phyloP scores from a whole-genome alignment of 305 asterid species.

The Rubia tinctorum region DNA sequence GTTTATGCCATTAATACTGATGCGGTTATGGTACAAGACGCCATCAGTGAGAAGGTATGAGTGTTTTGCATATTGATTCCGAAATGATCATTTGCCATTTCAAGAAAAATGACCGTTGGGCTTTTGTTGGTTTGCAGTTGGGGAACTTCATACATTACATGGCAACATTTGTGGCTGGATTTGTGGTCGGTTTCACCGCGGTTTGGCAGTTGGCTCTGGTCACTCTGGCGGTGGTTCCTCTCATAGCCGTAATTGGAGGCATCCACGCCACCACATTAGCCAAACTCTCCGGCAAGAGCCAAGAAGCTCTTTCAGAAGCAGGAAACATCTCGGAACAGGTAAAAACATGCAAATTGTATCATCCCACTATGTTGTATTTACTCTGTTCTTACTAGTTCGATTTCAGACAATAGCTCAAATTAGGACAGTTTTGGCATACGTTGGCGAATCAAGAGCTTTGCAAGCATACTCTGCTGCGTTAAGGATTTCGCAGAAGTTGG shows the following conservation, averaged over 20 bases:
- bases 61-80: background rate
- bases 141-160: slow-evolving; percentile 98
- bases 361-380: background rate
- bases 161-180: slow-evolving; percentile 96
- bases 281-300: slow-evolving; percentile 84
- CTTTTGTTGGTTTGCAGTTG: slow-evolving; percentile 43
- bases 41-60: slow-evolving; percentile 93
- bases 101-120: background rate
- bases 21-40: slow-evolving; percentile 97
- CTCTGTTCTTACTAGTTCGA: slow-evolving; percentile 4
- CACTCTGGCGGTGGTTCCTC: slow-evolving; percentile 93
- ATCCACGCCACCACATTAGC: slow-evolving; percentile 69
- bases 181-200: slow-evolving; percentile 96
- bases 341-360: background rate
- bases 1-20: slow-evolving; percentile 94
- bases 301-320: slow-evolving; percentile 85
- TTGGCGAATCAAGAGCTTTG: slow-evolving; percentile 88
- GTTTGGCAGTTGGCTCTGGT: slow-evolving; percentile 95
- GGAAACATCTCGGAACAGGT: slow-evolving; percentile 98
- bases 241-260: slow-evolving; percentile 91
- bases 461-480: slow-evolving; percentile 78
- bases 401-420: slow-evolving; percentile 90
- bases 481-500: slow-evolving; percentile 68
- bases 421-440: slow-evolving; percentile 78
- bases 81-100: background rate